A percentile compares a stretch with the other conserved stretches of the same genome.
Conservation (phyloP, 139 green algal species). For the Mesotaenium endlicherianum region DNA sequence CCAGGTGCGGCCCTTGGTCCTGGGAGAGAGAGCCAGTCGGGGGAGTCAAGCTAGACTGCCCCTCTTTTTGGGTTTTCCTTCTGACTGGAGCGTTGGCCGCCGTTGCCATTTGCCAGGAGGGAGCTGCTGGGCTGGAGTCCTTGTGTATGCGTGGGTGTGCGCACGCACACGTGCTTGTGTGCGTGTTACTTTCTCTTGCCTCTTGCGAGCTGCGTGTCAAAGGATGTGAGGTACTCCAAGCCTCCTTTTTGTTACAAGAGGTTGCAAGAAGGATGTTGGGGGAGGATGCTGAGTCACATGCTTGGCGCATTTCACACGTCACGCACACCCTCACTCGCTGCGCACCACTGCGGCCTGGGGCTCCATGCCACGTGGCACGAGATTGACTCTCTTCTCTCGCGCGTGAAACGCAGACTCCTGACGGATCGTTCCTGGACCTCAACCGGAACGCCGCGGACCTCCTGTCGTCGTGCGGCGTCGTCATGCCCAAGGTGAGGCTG, state of each 20-base stretch:
- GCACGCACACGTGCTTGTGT: too few relatives aligned
- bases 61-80: too few relatives aligned
- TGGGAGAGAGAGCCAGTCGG: too few relatives aligned
- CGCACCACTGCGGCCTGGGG: too few relatives aligned
- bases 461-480: conserved; percentile 43
- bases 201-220: background rate
- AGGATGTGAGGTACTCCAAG: background rate
- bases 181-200: conserved; percentile 1
- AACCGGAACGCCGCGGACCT: conserved; percentile 82
- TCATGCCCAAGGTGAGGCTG: conserved; percentile 24
- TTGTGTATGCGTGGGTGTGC: too few relatives aligned
- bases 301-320: background rate
- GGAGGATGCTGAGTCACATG: background rate
- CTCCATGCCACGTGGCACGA: too few relatives aligned
- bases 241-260: background rate
- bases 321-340: background rate
- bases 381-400: too few relatives aligned
- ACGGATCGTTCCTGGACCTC: conserved; percentile 95
- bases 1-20: too few relatives aligned
- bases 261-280: background rate
- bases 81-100: too few relatives aligned
- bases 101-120: too few relatives aligned
- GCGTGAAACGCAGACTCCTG: conserved; percentile 78
- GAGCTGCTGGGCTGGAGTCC: too few relatives aligned
- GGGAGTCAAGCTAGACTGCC: too few relatives aligned